Evolutionary conservation across 2,329 filamentous ascomycete genomes (phyloP).

Genomic region (Colletotrichum sp.): DNA sequence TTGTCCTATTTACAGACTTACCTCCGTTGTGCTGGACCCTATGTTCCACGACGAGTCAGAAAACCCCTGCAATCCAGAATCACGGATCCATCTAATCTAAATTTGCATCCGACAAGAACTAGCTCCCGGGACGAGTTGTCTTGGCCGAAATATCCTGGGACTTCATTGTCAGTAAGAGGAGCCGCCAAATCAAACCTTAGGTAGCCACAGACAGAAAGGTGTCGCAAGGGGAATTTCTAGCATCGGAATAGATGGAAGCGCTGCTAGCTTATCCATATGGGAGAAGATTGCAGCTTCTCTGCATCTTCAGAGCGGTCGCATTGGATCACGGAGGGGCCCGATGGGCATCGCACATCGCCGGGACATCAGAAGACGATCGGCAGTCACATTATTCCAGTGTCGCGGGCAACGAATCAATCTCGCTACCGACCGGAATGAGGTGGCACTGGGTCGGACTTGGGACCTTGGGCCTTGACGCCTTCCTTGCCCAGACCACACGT

Average conservation of each 20-base stretch:
- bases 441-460: neutral
- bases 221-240: neutral
- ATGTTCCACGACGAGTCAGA: neutral
- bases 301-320: neutral
- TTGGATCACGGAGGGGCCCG: neutral
- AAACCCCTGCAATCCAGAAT: neutral
- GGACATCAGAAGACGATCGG: neutral
- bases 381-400: neutral
- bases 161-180: neutral
- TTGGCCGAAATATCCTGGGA: neutral
- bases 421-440: neutral
- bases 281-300: neutral
- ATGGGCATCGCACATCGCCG: neutral
- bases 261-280: neutral
- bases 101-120: neutral
- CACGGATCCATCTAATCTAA: neutral
- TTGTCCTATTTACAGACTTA: neutral
- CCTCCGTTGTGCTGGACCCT: neutral
- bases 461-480: neutral
- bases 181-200: neutral
- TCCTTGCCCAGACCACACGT: neutral
- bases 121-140: neutral
- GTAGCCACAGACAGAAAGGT: neutral
- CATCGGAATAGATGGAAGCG: neutral
- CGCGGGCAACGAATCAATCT: neutral